Evolutionary conservation across 257 asterid species (phyloP).

Genomic region (Plantago ovata): DNA sequence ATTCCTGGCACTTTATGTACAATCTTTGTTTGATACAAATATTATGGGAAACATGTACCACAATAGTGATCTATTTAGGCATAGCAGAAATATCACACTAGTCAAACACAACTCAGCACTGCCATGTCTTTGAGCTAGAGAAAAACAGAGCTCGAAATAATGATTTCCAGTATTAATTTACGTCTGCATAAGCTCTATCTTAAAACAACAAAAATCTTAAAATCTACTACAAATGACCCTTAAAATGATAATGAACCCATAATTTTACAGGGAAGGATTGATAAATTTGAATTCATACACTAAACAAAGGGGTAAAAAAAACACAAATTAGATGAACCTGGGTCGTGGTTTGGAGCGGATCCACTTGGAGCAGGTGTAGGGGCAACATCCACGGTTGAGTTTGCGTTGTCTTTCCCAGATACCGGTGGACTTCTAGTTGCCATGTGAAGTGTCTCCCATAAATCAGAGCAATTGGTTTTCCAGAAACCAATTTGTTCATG

Average conservation of each 20-base stretch:
- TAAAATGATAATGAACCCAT: neutral
- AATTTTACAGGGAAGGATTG: slow-evolving; percentile 1
- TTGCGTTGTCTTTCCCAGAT: slow-evolving; percentile 31
- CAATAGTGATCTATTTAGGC: neutral
- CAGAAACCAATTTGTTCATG: slow-evolving; percentile 89
- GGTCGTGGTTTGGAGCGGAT: slow-evolving; percentile 36
- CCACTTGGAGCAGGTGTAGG: slow-evolving; percentile 58
- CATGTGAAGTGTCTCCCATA: slow-evolving; percentile 79
- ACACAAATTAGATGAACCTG: slow-evolving; percentile 41
- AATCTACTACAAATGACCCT: slow-evolving; percentile 9
- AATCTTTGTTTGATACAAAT: too few species aligned
- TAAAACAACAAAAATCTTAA: neutral
- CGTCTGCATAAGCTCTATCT: too few species aligned
- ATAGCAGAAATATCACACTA: neutral
- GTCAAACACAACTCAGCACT: neutral
- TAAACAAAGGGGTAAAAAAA: slow-evolving; percentile 13
- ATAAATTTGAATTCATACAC: slow-evolving; percentile 11
- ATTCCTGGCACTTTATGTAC: too few species aligned
- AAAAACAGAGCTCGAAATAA: neutral
- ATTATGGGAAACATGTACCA: neutral
- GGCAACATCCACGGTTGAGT: slow-evolving; percentile 40
- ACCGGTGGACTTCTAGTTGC: slow-evolving; percentile 52
- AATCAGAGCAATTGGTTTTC: slow-evolving; percentile 96
- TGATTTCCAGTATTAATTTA: too few species aligned
- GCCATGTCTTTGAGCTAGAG: neutral